Evolutionary conservation across 352 stramenopile species (phyloP).

Genomic region (Phytophthora tentaculata): DNA sequence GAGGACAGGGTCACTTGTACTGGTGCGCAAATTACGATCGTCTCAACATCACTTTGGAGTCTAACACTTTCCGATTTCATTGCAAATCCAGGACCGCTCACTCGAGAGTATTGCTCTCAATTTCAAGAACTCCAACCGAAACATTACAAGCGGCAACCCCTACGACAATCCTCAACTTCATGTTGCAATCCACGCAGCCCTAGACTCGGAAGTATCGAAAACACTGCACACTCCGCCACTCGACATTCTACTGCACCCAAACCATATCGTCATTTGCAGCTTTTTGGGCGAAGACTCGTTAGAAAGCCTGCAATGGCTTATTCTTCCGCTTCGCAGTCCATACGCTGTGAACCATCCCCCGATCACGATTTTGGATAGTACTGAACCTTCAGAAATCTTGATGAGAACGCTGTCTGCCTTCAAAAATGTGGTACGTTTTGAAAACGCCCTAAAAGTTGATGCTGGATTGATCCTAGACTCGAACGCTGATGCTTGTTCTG

Average conservation of each 20-base stretch:
- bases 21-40: slow-evolving; percentile 37
- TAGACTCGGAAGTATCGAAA: slow-evolving; percentile 23
- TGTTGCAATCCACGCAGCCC: slow-evolving; percentile 26
- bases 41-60: neutral
- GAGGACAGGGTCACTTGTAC: slow-evolving; percentile 51
- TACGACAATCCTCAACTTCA: slow-evolving; percentile 48
- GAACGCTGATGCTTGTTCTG: neutral
- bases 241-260: slow-evolving; percentile 61
- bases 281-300: slow-evolving; percentile 84
- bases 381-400: slow-evolving; percentile 61
- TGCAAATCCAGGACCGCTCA: slow-evolving; percentile 58
- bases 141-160: slow-evolving; percentile 44
- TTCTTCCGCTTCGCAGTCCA: slow-evolving; percentile 65
- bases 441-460: neutral
- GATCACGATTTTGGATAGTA: slow-evolving; percentile 82
- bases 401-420: slow-evolving; percentile 57
- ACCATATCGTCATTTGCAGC: slow-evolving; percentile 84
- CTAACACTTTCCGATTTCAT: slow-evolving; percentile 2
- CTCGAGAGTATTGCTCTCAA: slow-evolving; percentile 63
- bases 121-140: slow-evolving; percentile 42
- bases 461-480: neutral
- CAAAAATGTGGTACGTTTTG: slow-evolving; percentile 67
- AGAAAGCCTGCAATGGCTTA: slow-evolving; percentile 78
- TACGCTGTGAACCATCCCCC: slow-evolving; percentile 62
- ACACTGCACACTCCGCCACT: slow-evolving; percentile 61